Evolutionary conservation across 2,329 filamentous ascomycete genomes (phyloP), one percentile per base, ranked within the genome.

Genomic region (Ilyonectria sp.): DNA sequence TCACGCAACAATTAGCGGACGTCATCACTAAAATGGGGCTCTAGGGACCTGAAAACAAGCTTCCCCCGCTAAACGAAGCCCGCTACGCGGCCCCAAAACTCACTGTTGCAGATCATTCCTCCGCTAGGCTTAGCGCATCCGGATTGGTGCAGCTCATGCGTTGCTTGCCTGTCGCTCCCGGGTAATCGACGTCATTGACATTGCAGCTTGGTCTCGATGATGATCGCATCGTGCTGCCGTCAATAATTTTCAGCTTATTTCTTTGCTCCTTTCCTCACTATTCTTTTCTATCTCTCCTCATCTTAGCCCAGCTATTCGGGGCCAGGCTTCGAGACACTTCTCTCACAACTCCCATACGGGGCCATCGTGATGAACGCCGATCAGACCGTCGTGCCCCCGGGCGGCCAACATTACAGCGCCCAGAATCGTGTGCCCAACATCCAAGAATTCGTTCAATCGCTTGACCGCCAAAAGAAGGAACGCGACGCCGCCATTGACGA

Each of bases 361-460:
- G 54, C 50, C 59, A 40, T 63, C 62, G 71, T 53, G 60, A 85
- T 85, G 82, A 78, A 82, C 65, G 64, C 76, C 52, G 68, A 85
- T 31, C 80, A 85, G 40, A 80, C 82, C 54, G 74, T 80, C 3
- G 78, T 81, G 71, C 85, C 86, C 37, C 77, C 82, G 69, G 86
- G 83, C 21, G 86, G 83, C 21, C 90, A 93, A 75, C 92, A 94
- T 79, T 98, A 97, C 85, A 95, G 93, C 33, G 94, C 92, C 58
- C 82, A 81, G 66, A 97, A 97, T 79, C 93, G 93, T 26, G 90
- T 98, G 60, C 95, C 95, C 7, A 97, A 94, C 63, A 92, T 98
- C 72, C 91, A 92, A 77, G 89, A 95, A 79, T 97, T 97, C 72
- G 87, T 97, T 72, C 88, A 93, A 60, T 88, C 88, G 70, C 86